These are phyloP conservation scores for Leptographium procerum DNA, from an alignment of 2,329 filamentous ascomycete genomes.

Conservation along the genomic window DNA sequence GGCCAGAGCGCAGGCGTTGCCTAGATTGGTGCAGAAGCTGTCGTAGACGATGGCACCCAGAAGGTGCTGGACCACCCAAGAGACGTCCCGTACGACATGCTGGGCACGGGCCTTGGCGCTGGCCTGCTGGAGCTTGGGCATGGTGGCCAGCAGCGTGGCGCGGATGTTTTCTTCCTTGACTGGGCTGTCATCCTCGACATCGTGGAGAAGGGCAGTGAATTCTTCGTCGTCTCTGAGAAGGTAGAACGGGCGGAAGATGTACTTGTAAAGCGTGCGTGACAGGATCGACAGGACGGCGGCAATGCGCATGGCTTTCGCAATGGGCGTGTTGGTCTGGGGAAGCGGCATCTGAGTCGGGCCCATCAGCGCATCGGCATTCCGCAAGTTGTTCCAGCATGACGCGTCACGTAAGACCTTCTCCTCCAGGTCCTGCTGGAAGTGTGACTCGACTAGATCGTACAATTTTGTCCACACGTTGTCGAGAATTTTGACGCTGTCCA, in stretches of 20 bases:
- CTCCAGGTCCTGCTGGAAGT: conserved; percentile 22
- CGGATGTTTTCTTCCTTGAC: conserved; percentile 20
- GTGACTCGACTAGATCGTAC: conserved; percentile 19
- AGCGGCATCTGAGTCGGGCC: conserved; percentile 21
- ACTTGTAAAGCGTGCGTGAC: conserved; percentile 20
- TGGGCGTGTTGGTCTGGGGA: conserved; percentile 22
- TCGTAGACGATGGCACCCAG: conserved; percentile 21
- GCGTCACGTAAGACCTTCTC: conserved; percentile 18
- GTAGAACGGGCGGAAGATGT: conserved; percentile 25
- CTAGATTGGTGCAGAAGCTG: conserved; percentile 19
- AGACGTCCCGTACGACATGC: conserved; percentile 22
- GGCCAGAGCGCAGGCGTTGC: conserved; percentile 17
- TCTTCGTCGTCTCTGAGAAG: conserved; percentile 21
- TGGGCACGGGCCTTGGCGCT: conserved; percentile 18
- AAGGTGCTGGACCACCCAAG: conserved; percentile 22
- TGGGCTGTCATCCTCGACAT: conserved; percentile 19
- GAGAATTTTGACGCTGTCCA: conserved; percentile 18
- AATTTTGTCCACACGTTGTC: conserved; percentile 24
- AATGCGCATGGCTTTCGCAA: conserved; percentile 26
- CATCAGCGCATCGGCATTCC: conserved; percentile 20
- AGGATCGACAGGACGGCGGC: conserved; percentile 22
- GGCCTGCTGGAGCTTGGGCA: conserved; percentile 19
- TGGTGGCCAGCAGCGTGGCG: conserved; percentile 18
- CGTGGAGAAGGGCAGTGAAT: conserved; percentile 19
- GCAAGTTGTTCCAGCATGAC: conserved; percentile 23